Conservation (phyloP, 192 early-diverging fungal species). For the Linnemannia schmuckeri region DNA sequence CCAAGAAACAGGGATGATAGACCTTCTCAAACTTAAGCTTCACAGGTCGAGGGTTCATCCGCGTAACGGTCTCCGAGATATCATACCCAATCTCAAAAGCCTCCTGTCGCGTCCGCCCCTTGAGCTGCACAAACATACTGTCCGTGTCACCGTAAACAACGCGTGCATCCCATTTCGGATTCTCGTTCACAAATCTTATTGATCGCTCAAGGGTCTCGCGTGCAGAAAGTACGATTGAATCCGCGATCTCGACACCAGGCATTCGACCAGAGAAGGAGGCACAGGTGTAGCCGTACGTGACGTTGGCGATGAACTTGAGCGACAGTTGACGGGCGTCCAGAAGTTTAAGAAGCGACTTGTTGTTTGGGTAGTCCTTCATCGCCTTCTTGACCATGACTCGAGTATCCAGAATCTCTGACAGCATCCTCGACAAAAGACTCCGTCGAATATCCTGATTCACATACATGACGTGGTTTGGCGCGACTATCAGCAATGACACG, state of each 20-base stretch:
- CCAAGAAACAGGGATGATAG: slow-evolving; percentile 88
- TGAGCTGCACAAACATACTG: slow-evolving; percentile 86
- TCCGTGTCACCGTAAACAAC: slow-evolving; percentile 98
- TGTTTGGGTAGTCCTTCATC: slow-evolving; percentile 79
- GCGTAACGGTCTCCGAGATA: slow-evolving; percentile 83
- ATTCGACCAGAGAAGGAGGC: slow-evolving; percentile 91
- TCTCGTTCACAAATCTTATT: slow-evolving; percentile 75
- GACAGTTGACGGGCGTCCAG: slow-evolving; percentile 88
- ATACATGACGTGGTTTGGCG: slow-evolving; percentile 91
- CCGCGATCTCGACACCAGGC: slow-evolving; percentile 92
- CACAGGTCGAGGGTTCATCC: slow-evolving; percentile 82
- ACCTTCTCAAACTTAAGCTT: slow-evolving; percentile 97
- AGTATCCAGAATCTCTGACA: slow-evolving; percentile 89
- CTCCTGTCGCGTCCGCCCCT: slow-evolving; percentile 73
- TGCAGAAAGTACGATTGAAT: slow-evolving; percentile 91
- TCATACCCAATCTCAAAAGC: slow-evolving; percentile 89
- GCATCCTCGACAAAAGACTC: slow-evolving; percentile 86
- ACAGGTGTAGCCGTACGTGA: slow-evolving; percentile 91
- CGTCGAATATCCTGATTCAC: slow-evolving; percentile 86
- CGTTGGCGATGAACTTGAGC: slow-evolving; percentile 93
- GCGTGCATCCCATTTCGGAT: slow-evolving; percentile 74
- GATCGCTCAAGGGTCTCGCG: slow-evolving; percentile 85
- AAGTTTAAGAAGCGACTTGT: slow-evolving; percentile 72
- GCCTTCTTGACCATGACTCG: slow-evolving; percentile 90
- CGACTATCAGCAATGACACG: slow-evolving; percentile 40